A percentile compares a stretch with the other conserved stretches of the same genome.
These are phyloP conservation scores for Fraxinus floribunda DNA, from an alignment of 305 asterid genomes.

Conservation along the genomic window DNA sequence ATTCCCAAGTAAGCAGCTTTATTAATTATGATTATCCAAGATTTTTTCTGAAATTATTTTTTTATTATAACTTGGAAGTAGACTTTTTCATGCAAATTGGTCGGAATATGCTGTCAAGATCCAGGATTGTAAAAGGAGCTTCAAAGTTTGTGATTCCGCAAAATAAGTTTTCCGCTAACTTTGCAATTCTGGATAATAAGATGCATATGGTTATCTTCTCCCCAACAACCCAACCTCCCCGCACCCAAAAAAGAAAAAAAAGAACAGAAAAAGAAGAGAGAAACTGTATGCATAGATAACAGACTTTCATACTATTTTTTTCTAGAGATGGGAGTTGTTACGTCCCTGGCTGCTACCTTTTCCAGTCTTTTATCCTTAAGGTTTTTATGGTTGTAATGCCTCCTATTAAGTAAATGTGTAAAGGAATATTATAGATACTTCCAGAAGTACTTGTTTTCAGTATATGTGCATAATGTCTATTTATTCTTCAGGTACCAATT, in stretches of 20 bases:
- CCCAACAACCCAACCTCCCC: not conserved
- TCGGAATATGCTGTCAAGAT: not conserved
- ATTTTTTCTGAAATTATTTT: not conserved
- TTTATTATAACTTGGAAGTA: not conserved
- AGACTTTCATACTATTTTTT: not conserved
- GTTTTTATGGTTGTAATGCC: not conserved
- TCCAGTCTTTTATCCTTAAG: no score
- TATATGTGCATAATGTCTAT: constrained; percentile 15
- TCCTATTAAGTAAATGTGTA: not conserved
- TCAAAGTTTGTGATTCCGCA: not conserved
- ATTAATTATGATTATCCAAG: constrained; percentile 2
- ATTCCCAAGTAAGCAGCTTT: constrained; percentile 78
- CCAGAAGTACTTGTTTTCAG: constrained; percentile 14
- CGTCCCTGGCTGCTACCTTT: no score
- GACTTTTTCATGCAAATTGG: not conserved
- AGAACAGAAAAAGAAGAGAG: not conserved
- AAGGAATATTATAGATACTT: constrained; percentile 4
- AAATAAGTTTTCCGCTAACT: not conserved
- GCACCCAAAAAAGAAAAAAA: not conserved
- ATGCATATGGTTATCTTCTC: not conserved
- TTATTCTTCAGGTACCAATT: constrained; percentile 68
- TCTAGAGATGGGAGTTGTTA: no score
- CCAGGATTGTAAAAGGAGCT: not conserved
- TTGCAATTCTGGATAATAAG: not conserved
- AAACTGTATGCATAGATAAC: not conserved